A percentile compares a stretch with the other conserved stretches of the same genome.
Conservation (phyloP, 768 basidiomycete genomes). For the Russula olivacea region DNA sequence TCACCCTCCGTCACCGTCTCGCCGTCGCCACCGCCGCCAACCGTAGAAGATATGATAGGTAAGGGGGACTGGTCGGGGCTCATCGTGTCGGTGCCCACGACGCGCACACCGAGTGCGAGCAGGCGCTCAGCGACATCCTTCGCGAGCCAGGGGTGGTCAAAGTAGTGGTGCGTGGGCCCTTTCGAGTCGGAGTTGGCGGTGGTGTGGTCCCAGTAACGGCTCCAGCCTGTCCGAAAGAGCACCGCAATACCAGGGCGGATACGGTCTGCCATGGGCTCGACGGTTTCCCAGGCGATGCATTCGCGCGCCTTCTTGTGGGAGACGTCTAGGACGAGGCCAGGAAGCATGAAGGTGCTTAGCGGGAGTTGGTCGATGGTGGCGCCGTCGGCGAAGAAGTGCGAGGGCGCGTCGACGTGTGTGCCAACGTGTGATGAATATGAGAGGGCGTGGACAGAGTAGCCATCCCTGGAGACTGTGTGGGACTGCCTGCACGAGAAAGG, state of each 20-base stretch:
- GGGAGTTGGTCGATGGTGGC: constrained; percentile 28
- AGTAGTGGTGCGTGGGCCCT: constrained; percentile 16
- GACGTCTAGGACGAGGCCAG: constrained; percentile 29
- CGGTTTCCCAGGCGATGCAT: constrained; percentile 26
- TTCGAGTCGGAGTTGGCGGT: background rate
- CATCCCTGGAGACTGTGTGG: constrained; percentile 24
- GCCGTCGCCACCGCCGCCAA: no score
- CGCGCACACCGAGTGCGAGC: constrained; percentile 26
- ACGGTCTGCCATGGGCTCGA: constrained; percentile 22
- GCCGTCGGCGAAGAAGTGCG: constrained; percentile 27
- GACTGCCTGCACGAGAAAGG: constrained; percentile 24
- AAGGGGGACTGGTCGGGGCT: constrained; percentile 28
- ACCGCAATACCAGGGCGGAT: constrained; percentile 26
- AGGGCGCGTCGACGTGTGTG: constrained; percentile 32
- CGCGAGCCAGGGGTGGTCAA: constrained; percentile 30
- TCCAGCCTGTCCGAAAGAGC: constrained; percentile 30
- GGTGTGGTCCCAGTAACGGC: constrained; percentile 24
- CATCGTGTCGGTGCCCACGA: constrained; percentile 30
- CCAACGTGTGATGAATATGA: constrained; percentile 30
- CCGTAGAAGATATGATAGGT: background rate
- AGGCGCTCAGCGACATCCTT: constrained; percentile 27
- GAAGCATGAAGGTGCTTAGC: constrained; percentile 27
- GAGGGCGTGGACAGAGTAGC: constrained; percentile 27
- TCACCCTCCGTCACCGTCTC: background rate
- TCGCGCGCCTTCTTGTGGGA: constrained; percentile 23